Percentiles rank a stretch among this genome's conserved stretches.
Conservation (phyloP, 2,329 filamentous ascomycete species). For the Beauveria medogensis region DNA sequence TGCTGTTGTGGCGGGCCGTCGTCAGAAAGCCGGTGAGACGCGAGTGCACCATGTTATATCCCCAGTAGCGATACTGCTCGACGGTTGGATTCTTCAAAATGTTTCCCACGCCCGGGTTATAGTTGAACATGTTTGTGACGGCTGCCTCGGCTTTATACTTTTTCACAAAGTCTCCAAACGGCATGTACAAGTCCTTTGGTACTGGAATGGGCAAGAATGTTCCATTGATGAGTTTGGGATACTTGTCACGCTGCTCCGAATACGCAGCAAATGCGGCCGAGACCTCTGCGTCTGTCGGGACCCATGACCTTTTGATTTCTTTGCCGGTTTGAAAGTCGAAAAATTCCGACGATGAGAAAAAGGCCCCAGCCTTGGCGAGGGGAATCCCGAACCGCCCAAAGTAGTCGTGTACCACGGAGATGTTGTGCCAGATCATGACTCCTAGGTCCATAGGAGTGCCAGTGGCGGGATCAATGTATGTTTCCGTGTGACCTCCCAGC, state of each 20-base stretch:
- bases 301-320: too few relatives aligned
- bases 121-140: neutral
- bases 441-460: neutral
- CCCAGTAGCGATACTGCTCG: neutral
- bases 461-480: neutral
- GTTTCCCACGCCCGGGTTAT: neutral
- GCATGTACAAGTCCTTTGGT: neutral
- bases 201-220: neutral
- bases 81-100: neutral
- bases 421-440: neutral
- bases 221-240: neutral
- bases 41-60: neutral
- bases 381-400: too few relatives aligned
- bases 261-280: neutral
- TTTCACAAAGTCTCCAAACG: neutral
- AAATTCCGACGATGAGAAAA: too few relatives aligned
- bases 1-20: neutral
- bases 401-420: neutral
- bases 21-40: neutral
- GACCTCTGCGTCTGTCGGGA: too few relatives aligned
- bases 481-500: neutral
- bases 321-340: too few relatives aligned
- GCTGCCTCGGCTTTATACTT: neutral
- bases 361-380: too few relatives aligned
- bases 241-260: neutral